A percentile compares a stretch with the other conserved stretches of the same genome.
Evolutionary conservation across 108 stramenopile species (phyloP).

Genomic region (Ochromonas danica): DNA sequence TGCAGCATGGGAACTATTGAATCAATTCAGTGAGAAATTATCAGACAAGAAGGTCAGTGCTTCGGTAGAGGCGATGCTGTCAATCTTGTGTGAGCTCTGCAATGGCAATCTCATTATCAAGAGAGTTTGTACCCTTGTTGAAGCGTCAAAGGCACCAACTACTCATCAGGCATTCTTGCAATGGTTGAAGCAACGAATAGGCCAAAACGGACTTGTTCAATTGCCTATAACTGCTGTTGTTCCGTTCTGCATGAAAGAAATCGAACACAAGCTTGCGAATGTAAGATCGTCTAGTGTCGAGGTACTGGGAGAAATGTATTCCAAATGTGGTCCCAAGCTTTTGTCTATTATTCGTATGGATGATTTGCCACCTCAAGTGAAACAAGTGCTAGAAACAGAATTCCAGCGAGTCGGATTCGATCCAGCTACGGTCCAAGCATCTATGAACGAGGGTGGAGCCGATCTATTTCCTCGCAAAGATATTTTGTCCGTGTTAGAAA

Average conservation of each 20-base stretch:
- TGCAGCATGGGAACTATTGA: neutral
- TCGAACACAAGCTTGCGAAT: neutral
- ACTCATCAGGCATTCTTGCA: slow-evolving; percentile 19
- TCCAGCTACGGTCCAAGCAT: neutral
- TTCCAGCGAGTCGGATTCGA: slow-evolving; percentile 19
- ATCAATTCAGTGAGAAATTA: slow-evolving; percentile 19
- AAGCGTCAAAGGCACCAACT: slow-evolving; percentile 3
- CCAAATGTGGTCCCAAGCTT: neutral
- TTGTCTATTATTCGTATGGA: neutral
- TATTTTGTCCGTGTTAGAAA: slow-evolving; percentile 9
- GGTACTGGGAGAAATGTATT: slow-evolving; percentile 20
- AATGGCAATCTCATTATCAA: neutral
- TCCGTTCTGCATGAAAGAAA: slow-evolving; percentile 9
- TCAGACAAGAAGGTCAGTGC: slow-evolving; percentile 22
- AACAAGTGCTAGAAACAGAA: slow-evolving; percentile 4
- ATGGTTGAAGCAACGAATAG: slow-evolving; percentile 5
- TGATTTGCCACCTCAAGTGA: slow-evolving; percentile 2
- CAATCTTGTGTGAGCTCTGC: neutral
- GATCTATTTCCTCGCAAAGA: slow-evolving; percentile 19
- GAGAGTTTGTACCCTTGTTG: neutral
- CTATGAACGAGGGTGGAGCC: neutral
- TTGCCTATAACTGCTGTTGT: neutral
- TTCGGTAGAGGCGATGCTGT: neutral
- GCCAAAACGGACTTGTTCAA: neutral
- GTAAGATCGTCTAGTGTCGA: slow-evolving; percentile 11